Conservation (phyloP, 352 stramenopile genomes). For the Thalassiosira livingstoniorum region DNA sequence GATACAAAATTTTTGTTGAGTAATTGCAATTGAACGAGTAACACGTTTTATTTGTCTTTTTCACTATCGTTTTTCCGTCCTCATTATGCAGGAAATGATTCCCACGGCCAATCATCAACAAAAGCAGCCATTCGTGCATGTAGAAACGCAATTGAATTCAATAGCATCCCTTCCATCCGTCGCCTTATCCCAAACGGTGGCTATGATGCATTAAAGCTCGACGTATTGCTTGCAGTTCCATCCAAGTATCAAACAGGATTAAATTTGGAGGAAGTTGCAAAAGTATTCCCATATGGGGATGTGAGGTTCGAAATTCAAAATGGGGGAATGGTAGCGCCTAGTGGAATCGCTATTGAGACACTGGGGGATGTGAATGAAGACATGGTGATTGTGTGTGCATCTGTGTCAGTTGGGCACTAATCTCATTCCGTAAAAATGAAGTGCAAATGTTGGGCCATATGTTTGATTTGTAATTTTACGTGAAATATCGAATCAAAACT, state of each 20-base stretch:
- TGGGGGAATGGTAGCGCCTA: constrained; percentile 82
- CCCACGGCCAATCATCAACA: constrained; percentile 61
- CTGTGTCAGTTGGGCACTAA: constrained; percentile 82
- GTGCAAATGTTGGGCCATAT: too few species aligned
- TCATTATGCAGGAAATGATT: constrained; percentile 49
- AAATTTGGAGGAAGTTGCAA: constrained; percentile 70
- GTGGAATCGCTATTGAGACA: constrained; percentile 82
- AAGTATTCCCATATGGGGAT: constrained; percentile 85
- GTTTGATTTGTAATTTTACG: too few species aligned
- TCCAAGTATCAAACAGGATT: constrained; percentile 75
- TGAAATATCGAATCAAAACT: too few species aligned
- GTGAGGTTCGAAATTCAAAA: constrained; percentile 81
- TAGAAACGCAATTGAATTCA: constrained; percentile 87
- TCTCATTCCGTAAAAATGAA: too few species aligned
- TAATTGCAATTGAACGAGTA: too few species aligned
- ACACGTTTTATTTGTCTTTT: background rate
- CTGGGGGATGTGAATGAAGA: constrained; percentile 84
- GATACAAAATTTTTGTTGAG: too few species aligned
- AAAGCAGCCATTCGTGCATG: constrained; percentile 75
- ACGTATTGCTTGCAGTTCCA: constrained; percentile 79
- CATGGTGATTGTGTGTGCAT: constrained; percentile 84
- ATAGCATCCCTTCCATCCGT: constrained; percentile 82
- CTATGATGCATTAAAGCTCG: constrained; percentile 69
- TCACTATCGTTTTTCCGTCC: background rate
- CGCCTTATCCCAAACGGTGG: constrained; percentile 71